A percentile compares a stretch with the other conserved stretches of the same genome.
Conservation (phyloP, 441 rosid species). For the Adansonia grandidieri region DNA sequence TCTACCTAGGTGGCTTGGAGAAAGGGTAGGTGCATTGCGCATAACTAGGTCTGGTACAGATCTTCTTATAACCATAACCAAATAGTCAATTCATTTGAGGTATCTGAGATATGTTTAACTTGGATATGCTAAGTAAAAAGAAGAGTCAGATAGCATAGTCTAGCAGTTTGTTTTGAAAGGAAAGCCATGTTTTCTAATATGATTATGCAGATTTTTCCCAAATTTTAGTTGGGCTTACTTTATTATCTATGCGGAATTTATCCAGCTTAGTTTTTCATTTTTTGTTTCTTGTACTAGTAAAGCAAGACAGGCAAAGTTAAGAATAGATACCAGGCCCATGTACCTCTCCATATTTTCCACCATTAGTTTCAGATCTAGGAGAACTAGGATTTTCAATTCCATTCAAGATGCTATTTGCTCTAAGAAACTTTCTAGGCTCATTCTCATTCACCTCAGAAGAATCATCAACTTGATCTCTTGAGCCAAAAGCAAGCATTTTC, state of each 20-base stretch:
- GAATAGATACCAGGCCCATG: constrained; percentile 26
- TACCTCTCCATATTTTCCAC: constrained; percentile 54
- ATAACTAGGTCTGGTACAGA: not conserved
- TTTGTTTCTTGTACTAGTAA: constrained; percentile 9
- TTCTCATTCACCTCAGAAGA: constrained; percentile 38
- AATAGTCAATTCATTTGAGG: constrained; percentile 6
- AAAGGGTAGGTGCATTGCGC: not conserved
- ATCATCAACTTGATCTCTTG: constrained; percentile 44
- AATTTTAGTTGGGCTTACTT: not conserved
- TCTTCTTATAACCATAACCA: not conserved
- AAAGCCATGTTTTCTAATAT: not conserved
- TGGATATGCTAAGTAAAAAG: not conserved
- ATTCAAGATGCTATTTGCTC: constrained; percentile 33
- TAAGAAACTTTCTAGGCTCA: constrained; percentile 42
- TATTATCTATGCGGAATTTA: not conserved
- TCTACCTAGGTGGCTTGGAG: constrained; percentile 1
- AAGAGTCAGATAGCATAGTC: not conserved
- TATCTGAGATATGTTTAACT: constrained; percentile 11
- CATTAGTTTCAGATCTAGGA: constrained; percentile 38
- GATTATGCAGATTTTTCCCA: constrained; percentile 1
- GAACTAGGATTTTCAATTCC: constrained; percentile 37
- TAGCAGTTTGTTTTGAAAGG: not conserved
- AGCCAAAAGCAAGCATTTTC: constrained; percentile 36
- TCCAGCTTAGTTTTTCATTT: constrained; percentile 8
- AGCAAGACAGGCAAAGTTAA: constrained; percentile 1